phyloP scores from a whole-genome alignment of 108 stramenopile genomes.

The Fragilaria radians region DNA sequence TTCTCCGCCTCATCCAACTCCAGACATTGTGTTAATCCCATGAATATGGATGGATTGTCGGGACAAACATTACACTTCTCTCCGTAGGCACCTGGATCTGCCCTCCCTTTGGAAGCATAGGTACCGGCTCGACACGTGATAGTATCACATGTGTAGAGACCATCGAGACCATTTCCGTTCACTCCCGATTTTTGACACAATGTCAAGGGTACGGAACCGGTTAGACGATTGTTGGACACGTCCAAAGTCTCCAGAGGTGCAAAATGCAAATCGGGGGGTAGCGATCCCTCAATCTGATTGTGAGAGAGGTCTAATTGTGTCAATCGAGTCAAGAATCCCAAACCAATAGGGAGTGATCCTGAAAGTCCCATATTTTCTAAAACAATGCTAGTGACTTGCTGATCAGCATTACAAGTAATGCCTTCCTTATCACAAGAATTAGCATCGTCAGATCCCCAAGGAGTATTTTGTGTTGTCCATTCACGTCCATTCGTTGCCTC shows the following conservation, averaged over 20 bases:
- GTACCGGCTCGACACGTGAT: slow-evolving; percentile 43
- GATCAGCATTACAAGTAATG: slow-evolving; percentile 38
- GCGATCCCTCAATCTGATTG: slow-evolving; percentile 35
- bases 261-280: slow-evolving; percentile 49
- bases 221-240: slow-evolving; percentile 39
- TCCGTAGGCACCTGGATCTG: slow-evolving; percentile 1
- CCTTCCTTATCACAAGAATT: slow-evolving; percentile 43
- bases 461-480: slow-evolving; percentile 3
- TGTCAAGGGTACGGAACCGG: slow-evolving; percentile 42
- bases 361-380: slow-evolving; percentile 25
- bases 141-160: slow-evolving; percentile 34
- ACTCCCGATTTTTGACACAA: slow-evolving; percentile 44
- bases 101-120: slow-evolving; percentile 27
- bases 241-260: slow-evolving; percentile 35
- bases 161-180: slow-evolving; percentile 38
- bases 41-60: background rate
- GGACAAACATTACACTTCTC: background rate
- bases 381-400: slow-evolving; percentile 21
- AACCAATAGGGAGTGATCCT: slow-evolving; percentile 38
- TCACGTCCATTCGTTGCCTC: slow-evolving; percentile 3
- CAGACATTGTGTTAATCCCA: background rate
- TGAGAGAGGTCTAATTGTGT: slow-evolving; percentile 43
- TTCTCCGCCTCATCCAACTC: background rate
- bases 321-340: slow-evolving; percentile 38
- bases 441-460: slow-evolving; percentile 15